Evolutionary conservation across 345 rosid species (phyloP), one percentile per base, ranked within the genome.

Genomic region (Acer yangbiense): DNA sequence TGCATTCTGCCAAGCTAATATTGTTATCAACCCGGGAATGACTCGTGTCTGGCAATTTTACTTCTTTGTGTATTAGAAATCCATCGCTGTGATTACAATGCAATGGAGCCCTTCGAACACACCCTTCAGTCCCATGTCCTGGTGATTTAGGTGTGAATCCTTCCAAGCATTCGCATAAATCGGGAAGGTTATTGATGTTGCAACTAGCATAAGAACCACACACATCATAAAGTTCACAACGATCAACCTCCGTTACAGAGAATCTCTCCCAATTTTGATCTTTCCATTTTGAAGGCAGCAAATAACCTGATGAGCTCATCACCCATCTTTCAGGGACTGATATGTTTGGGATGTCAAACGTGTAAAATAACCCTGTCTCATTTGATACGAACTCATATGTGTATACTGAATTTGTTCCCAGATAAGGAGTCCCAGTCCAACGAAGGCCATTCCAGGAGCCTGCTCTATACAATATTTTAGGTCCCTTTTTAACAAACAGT

Each of bases 391-490:
- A 78, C 23, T 52, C 76, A 55, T 23, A 78, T 17, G 29, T 72
- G 57, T 71, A 72, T 21, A 71, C 61, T 21, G 66, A 67, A 57
- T 78, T 71, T 41, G 44, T 23, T 21, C 21, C 46, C 58, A 71
- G 39, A 9, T 72, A 50, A 70, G 75, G 71, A 14, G 39, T 9
- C n/a, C 81, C 81, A 0, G 71, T 46, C 76, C 88, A 89, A 71
- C 84, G 78, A 54, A 71, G 61, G 4, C 90, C 92, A 65, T 86
- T 89, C 92, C 89, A 89, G 0, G 90, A 72, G 2, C 92, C 92
- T 12, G 89, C 85, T 6, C 90, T 76, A 41, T 78, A 86, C 43
- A 17, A 32, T 13, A n/a, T 78, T 3, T 1, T n/a, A 0, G 75
- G 52, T 11, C 77, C 68, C 18, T 70, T 77, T 73, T 20, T 74